phyloP scores from a whole-genome alignment of 164 flowering plant species.

The Aristolochia fimbriata region DNA sequence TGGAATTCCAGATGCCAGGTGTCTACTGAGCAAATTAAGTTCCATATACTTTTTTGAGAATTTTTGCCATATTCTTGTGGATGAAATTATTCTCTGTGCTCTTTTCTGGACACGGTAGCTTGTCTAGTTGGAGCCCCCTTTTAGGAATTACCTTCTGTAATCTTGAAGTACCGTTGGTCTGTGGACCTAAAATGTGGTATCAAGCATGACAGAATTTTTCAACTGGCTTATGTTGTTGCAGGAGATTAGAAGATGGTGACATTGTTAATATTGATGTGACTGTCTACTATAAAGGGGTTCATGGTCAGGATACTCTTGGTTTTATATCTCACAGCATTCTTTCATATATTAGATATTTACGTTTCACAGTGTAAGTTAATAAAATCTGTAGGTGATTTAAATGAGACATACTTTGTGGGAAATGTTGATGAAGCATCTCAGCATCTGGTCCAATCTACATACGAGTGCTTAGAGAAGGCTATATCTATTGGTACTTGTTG shows the following conservation, averaged over 20 bases:
- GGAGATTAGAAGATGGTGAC: constrained; percentile 96
- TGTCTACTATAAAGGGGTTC: constrained; percentile 89
- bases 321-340: background rate
- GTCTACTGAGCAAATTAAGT: background rate
- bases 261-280: constrained; percentile 91
- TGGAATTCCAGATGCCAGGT: constrained; percentile 99
- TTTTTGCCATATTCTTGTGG: too few relatives aligned
- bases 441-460: constrained; percentile 70
- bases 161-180: too few relatives aligned
- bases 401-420: constrained; percentile 95
- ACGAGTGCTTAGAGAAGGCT: constrained; percentile 96
- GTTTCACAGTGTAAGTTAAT: background rate
- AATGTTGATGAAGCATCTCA: constrained; percentile 85
- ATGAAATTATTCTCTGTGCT: too few relatives aligned
- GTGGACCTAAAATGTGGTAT: too few relatives aligned
- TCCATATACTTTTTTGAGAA: too few relatives aligned
- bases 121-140: too few relatives aligned
- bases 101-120: too few relatives aligned
- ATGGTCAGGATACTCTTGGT: constrained; percentile 40
- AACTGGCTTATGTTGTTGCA: constrained; percentile 15
- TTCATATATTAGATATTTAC: background rate
- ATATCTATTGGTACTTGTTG: constrained; percentile 66
- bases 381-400: constrained; percentile 67
- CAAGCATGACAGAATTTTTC: too few relatives aligned
- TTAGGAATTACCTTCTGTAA: too few relatives aligned